Percentiles rank a stretch among this genome's conserved stretches.
Conservation (phyloP, 2,329 filamentous ascomycete genomes). For the Zopfia rhizophila region DNA sequence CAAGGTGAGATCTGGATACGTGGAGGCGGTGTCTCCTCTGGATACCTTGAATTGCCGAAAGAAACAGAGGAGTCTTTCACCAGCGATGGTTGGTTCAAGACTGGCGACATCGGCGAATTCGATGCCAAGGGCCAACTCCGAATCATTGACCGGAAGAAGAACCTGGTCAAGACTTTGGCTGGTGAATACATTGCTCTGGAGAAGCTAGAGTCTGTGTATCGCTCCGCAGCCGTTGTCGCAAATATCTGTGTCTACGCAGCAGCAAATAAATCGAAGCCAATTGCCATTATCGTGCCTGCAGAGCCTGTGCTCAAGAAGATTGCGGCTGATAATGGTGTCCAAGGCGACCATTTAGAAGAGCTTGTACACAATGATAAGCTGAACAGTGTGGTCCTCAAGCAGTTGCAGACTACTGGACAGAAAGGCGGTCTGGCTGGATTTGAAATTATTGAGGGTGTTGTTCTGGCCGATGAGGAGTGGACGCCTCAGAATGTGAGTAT, state of each 20-base stretch:
- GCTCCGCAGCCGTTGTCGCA: slow-evolving; percentile 78
- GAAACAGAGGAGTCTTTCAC: slow-evolving; percentile 83
- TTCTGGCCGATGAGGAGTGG: slow-evolving; percentile 88
- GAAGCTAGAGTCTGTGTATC: slow-evolving; percentile 92
- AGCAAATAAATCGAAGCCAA: slow-evolving; percentile 76
- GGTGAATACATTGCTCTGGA: slow-evolving; percentile 98
- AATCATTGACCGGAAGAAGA: slow-evolving; percentile 98
- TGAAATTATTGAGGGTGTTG: slow-evolving; percentile 80
- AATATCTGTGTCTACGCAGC: slow-evolving; percentile 92
- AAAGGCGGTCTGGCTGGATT: slow-evolving; percentile 74
- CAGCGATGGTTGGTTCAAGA: slow-evolving; percentile 94
- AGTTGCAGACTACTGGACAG: slow-evolving; percentile 72
- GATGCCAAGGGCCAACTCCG: slow-evolving; percentile 80
- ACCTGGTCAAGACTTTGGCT: slow-evolving; percentile 93
- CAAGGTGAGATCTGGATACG: slow-evolving; percentile 95
- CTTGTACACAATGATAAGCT: slow-evolving; percentile 76
- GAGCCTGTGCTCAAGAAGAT: slow-evolving; percentile 67
- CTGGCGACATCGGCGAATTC: slow-evolving; percentile 94
- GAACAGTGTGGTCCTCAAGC: slow-evolving; percentile 72
- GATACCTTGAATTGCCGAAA: slow-evolving; percentile 86
- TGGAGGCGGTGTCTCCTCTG: slow-evolving; percentile 76
- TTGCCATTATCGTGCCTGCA: slow-evolving; percentile 79
- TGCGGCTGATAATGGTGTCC: slow-evolving; percentile 67
- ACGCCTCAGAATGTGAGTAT: slow-evolving; percentile 81
- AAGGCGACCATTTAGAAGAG: slow-evolving; percentile 72